Base-by-base conservation (phyloP, 192 early-diverging fungal genomes). In the Mortierella antarctica region DNA sequence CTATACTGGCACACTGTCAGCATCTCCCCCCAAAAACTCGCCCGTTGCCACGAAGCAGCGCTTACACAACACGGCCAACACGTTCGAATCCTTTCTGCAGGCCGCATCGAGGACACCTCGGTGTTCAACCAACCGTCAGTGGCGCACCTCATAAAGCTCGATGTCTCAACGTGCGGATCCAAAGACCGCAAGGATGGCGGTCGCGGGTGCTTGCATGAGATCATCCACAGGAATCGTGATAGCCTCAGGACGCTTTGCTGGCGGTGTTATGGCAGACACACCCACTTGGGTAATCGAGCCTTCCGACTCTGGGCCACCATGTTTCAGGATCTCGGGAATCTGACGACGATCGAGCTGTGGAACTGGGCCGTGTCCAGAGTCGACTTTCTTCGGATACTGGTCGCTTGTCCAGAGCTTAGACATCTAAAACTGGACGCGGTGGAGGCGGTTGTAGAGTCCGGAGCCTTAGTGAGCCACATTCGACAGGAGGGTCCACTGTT, bases 41-140 rank as follows among this genome's bases (percentile, higher is more conserved):
- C 67, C 6, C 67, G 47, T 2, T 70, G 44, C 7, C 14, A 8
- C 20, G 47, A 68, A 4, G 17, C 47, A 1, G 23, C 54, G 2
- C 12, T 76, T 4, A 18, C 39, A 5, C 46, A 45, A n/a, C 42
- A 76, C 21, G 74, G 74, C 4, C 55, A 53, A 18, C 61, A 69
- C 14, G 7, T 76, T 20, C 74, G 74, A 0, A 47, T 48, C 10
- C 55, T 76, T 1, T 9, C 39, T 11, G 62, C 67, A 2, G 74
- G 74, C 0, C 55, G 67, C 14, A 76, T 76, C 21, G 66, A 67
- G 31, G 61, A 76, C 11, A 58, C 53, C 7, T 76, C 74, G 0
- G 60, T 69, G 31, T 76, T 76, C 52, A 64, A 76, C 48, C 74
- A 76, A 46, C 31, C 74, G 4, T 76, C 67, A 2, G 48, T 76